phyloP scores from a whole-genome alignment of 2,329 filamentous ascomycete genomes.

The Colletotrichum echinochloae region DNA sequence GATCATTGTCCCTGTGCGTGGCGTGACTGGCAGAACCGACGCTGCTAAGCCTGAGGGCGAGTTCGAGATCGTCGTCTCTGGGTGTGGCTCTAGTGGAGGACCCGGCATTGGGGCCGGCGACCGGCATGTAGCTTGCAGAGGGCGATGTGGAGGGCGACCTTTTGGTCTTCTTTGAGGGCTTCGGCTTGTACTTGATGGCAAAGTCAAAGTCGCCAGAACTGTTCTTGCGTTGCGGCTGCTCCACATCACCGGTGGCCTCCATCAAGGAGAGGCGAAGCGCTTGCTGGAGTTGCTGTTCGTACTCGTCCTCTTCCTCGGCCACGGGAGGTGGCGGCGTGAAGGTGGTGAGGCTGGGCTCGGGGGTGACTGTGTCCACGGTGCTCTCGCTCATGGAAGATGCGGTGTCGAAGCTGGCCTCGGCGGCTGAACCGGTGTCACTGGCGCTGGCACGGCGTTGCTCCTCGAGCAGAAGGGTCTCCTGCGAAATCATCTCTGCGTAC shows the following conservation, averaged over 20 bases:
- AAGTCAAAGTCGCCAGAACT: slow-evolving; percentile 64
- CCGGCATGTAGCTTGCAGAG: slow-evolving; percentile 52
- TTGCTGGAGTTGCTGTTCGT: slow-evolving; percentile 71
- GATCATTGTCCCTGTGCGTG: slow-evolving; percentile 64
- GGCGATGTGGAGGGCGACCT: slow-evolving; percentile 51
- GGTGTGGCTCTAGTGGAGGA: slow-evolving; percentile 36
- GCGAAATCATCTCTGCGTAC: slow-evolving; percentile 75
- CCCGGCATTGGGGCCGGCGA: slow-evolving; percentile 8
- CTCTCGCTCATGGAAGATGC: slow-evolving; percentile 57
- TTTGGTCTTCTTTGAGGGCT: slow-evolving; percentile 56
- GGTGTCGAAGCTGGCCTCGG: slow-evolving; percentile 59
- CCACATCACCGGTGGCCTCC: slow-evolving; percentile 63
- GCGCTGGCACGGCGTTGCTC: slow-evolving; percentile 66
- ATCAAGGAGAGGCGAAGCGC: slow-evolving; percentile 72
- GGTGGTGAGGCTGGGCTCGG: slow-evolving; percentile 65
- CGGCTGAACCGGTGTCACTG: slow-evolving; percentile 63
- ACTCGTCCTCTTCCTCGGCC: slow-evolving; percentile 62
- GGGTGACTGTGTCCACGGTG: slow-evolving; percentile 63
- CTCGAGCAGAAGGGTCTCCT: slow-evolving; percentile 69
- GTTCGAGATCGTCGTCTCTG: slow-evolving; percentile 68
- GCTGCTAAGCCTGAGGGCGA: slow-evolving; percentile 68
- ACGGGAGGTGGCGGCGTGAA: slow-evolving; percentile 49
- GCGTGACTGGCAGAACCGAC: slow-evolving; percentile 63
- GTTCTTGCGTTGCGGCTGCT: slow-evolving; percentile 58
- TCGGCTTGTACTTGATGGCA: slow-evolving; percentile 61